Conservation (phyloP, 495 filamentous ascomycete species). For the Neurospora discreta region DNA sequence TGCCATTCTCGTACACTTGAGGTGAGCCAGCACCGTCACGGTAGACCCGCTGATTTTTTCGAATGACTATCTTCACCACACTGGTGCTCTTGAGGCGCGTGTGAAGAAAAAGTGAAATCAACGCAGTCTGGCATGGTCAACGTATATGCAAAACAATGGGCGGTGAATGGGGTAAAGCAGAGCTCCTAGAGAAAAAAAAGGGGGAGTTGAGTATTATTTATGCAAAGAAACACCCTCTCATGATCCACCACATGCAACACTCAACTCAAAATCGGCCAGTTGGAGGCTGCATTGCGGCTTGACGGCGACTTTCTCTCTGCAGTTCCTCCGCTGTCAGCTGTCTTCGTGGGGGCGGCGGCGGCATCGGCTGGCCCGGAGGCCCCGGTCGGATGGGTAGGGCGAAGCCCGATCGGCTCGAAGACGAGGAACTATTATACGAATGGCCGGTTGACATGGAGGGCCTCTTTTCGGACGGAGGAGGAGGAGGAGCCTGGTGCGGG, state of each 20-base stretch:
- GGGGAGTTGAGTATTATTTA: conserved; percentile 6
- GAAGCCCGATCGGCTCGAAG: conserved; percentile 15
- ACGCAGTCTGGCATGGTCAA: background rate
- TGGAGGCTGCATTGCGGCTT: conserved; percentile 30
- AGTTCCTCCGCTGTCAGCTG: conserved; percentile 16
- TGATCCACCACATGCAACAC: background rate
- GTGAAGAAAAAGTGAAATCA: background rate
- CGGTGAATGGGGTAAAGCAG: background rate
- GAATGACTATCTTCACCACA: background rate
- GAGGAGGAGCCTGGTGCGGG: conserved; percentile 11
- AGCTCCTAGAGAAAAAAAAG: background rate
- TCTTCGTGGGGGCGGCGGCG: conserved; percentile 35
- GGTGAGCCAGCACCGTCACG: background rate
- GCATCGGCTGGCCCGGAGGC: conserved; percentile 29
- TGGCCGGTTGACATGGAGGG: background rate
- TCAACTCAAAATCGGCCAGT: conserved; percentile 18
- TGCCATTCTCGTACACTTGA: background rate
- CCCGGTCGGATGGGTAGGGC: conserved; percentile 39
- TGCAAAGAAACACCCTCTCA: conserved; percentile 17
- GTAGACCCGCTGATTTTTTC: background rate
- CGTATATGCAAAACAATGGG: background rate
- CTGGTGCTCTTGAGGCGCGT: background rate
- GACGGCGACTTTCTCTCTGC: conserved; percentile 12
- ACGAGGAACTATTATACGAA: background rate
- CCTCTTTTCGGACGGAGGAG: conserved; percentile 12